phyloP scores from a whole-genome alignment of 305 asterid species.

The Fraxinus xanthoxyloides region DNA sequence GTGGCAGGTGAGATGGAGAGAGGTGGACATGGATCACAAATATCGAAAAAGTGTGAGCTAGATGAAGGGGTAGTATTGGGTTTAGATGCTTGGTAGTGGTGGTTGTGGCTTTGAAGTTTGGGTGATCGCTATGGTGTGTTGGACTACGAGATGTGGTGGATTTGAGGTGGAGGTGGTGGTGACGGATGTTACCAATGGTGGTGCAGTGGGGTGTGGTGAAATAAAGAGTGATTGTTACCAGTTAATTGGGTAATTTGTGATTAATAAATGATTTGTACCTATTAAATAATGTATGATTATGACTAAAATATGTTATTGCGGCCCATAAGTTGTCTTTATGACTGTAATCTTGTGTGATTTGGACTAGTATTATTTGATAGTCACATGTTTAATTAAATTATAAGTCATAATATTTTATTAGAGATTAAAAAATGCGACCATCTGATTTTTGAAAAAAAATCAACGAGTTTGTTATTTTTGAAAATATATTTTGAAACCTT shows the following conservation, averaged over 20 bases:
- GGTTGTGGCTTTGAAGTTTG: neutral
- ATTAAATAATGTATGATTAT: no score
- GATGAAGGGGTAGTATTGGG: neutral
- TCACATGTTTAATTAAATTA: no score
- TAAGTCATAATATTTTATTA: no score
- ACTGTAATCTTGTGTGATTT: neutral
- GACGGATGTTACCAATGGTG: neutral
- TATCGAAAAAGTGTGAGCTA: neutral
- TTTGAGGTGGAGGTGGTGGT: neutral
- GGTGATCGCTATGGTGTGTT: neutral
- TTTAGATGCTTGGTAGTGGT: neutral
- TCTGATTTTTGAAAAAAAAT: no score
- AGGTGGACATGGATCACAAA: neutral
- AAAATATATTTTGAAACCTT: no score
- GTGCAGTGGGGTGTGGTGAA: neutral
- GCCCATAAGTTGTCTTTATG: neutral
- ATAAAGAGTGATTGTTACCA: neutral
- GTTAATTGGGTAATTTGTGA: neutral
- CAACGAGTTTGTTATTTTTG: neutral
- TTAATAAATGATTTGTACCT: neutral
- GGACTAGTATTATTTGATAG: neutral
- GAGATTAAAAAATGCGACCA: neutral
- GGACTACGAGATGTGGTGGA: neutral
- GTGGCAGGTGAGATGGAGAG: neutral
- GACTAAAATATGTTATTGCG: neutral